Evolutionary conservation across 805 yeast species (phyloP).

Genomic region (Pichia ethanolica): DNA sequence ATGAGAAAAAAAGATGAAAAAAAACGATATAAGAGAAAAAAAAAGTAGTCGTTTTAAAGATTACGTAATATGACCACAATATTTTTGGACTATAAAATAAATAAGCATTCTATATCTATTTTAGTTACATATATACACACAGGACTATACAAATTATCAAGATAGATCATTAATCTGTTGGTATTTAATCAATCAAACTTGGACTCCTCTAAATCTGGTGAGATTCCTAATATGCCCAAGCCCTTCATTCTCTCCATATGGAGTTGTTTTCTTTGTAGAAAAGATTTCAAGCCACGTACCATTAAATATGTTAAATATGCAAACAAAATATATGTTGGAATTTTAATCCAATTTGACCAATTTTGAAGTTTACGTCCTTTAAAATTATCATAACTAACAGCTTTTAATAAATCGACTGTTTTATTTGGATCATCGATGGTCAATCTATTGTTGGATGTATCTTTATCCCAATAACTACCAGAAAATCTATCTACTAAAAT

Average conservation of each 20-base stretch:
- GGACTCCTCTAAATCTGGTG: constrained; percentile 8
- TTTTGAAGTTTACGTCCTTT: constrained; percentile 1
- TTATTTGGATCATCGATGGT: constrained; percentile 6
- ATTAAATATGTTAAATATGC: neutral
- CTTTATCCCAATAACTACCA: constrained; percentile 18
- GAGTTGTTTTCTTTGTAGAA: neutral
- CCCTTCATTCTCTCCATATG: constrained; percentile 12
- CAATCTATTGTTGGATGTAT: constrained; percentile 8
- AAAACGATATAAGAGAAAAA: no score
- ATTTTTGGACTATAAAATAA: no score
- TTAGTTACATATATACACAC: no score
- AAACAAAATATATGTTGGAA: neutral
- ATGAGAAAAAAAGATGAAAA: no score
- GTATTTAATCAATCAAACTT: constrained; percentile 9
- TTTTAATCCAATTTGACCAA: neutral
- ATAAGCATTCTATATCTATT: no score
- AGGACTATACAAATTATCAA: no score
- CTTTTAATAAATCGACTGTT: constrained; percentile 9
- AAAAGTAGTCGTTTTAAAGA: no score
- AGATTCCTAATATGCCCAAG: constrained; percentile 13
- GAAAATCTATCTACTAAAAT: constrained; percentile 40
- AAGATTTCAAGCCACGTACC: neutral
- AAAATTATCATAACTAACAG: constrained; percentile 6
- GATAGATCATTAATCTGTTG: no score
- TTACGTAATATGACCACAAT: no score